phyloP scores from a whole-genome alignment of 2,329 filamentous ascomycete genomes.

The Pseudonectria foliicola region DNA sequence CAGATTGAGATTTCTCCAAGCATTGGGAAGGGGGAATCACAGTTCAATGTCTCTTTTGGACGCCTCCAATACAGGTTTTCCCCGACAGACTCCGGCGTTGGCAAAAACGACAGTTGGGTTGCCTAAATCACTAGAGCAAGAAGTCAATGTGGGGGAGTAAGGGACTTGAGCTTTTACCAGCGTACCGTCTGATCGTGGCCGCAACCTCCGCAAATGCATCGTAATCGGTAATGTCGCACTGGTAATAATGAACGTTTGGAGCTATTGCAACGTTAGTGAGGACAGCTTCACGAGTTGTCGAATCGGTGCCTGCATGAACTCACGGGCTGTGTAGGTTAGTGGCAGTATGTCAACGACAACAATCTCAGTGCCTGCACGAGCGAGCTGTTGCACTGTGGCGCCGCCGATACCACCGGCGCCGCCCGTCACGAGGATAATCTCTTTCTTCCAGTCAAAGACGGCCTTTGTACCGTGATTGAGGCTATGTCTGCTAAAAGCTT shows the following conservation, averaged over 20 bases:
- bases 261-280: constrained; percentile 3
- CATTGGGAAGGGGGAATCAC: constrained; percentile 2
- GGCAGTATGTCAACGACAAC: constrained; percentile 49
- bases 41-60: constrained; percentile 36
- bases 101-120: constrained; percentile 47
- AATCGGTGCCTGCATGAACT: not conserved
- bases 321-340: constrained; percentile 2
- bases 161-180: not conserved
- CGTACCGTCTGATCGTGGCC: constrained; percentile 25
- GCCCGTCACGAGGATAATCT: constrained; percentile 53
- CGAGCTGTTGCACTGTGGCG: constrained; percentile 44
- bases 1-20: not conserved
- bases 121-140: constrained; percentile 34
- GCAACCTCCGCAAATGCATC: constrained; percentile 36
- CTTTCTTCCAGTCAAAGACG: constrained; percentile 43
- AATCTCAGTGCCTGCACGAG: constrained; percentile 45
- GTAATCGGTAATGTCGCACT: constrained; percentile 47
- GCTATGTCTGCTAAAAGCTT: no score
- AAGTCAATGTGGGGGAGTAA: not conserved
- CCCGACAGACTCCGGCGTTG: constrained; percentile 48
- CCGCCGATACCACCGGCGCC: constrained; percentile 54
- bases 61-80: constrained; percentile 42
- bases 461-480: constrained; percentile 35
- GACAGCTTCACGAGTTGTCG: no score
- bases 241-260: constrained; percentile 41